Base-by-base conservation (phyloP, 1,139 yeast species). In the Blastobotrys persicus region DNA sequence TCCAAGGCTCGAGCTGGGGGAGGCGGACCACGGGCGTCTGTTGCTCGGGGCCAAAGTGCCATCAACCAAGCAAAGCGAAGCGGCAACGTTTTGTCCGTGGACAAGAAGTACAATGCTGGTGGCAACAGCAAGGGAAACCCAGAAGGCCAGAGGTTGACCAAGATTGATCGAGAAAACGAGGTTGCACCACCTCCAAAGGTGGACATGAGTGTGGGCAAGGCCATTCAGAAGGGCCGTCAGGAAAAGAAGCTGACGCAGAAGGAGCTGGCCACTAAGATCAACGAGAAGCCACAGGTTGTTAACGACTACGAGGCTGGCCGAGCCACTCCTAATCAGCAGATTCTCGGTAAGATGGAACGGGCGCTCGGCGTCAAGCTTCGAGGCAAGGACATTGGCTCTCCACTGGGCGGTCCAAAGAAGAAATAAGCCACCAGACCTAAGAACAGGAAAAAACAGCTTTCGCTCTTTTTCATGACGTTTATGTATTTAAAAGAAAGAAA, bases 301-400 rank as follows among this genome's bases (percentile, higher is more conserved):
- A 91, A 89, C 72, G 98, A 92, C 67, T 92, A 92, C 72, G 98
- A 92, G 74, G 89, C 95, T 49, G 98, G 96, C 52, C 82, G 96
- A 68, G 98, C 96, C 47, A 82, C 87, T 58, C 98, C 98, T 53
- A 91, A 88, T 75, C 98, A 94, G 75, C 98, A 89, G 72, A 73
- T 92, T 49, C 78, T 92, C 65, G 92, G 85, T 52, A 92, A 92
- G 76, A 74, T 94, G 70, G 98, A 92, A 75, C 81, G 97, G 70
- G 96, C 86, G 42, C 77, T 92, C 63, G 98, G 98, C 59, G 85
- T 92, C 59, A 92, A 89, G 75, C 81, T 92, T 68, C 83, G 98
- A 75, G 98, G 98, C 64, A 89, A 91, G 76, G 86, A 84, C 72
- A 87, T 92, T 62, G 98, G 98, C 56, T 83, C 84, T 64, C 96